These are phyloP conservation scores for Insectozyma bohioensis DNA, from an alignment of 1,139 yeast species.

Conservation along the genomic window DNA sequence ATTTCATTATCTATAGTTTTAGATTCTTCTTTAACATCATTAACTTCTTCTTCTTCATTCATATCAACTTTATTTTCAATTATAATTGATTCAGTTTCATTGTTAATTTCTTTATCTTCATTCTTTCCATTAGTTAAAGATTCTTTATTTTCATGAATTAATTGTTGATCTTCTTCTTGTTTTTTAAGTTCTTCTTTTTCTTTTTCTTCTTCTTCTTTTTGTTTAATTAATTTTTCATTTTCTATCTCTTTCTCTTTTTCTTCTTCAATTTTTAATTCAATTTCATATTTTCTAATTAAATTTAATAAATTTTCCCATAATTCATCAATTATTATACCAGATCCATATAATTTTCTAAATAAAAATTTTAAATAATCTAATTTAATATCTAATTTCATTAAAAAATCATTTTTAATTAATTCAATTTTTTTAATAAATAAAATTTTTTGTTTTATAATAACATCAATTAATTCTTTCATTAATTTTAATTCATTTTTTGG, in stretches of 20 bases:
- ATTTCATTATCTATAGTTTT: not conserved
- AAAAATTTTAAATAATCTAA: constrained; percentile 28
- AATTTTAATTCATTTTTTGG: constrained; percentile 40
- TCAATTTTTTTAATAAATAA: constrained; percentile 14
- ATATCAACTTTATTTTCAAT: too few relatives aligned
- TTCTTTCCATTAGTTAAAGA: not conserved
- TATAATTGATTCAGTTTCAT: too few relatives aligned
- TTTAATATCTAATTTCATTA: constrained; percentile 19
- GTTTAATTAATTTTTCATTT: not conserved
- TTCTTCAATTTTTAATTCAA: constrained; percentile 2
- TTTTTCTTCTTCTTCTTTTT: not conserved
- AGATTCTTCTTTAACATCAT: not conserved
- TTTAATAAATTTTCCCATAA: constrained; percentile 20
- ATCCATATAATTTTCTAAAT: constrained; percentile 36
- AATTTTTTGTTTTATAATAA: constrained; percentile 12
- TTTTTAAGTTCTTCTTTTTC: not conserved
- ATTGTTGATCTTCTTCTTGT: too few relatives aligned
- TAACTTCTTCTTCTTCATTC: too few relatives aligned
- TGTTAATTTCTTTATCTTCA: not conserved
- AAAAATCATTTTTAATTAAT: constrained; percentile 15
- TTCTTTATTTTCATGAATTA: not conserved
- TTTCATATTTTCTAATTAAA: constrained; percentile 17
- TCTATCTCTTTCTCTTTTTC: constrained; percentile 1
- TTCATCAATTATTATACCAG: constrained; percentile 29
- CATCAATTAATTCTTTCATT: constrained; percentile 21